Conservation (phyloP, 2,329 filamentous ascomycete genomes). For the Dryadomyces quercivorus region DNA sequence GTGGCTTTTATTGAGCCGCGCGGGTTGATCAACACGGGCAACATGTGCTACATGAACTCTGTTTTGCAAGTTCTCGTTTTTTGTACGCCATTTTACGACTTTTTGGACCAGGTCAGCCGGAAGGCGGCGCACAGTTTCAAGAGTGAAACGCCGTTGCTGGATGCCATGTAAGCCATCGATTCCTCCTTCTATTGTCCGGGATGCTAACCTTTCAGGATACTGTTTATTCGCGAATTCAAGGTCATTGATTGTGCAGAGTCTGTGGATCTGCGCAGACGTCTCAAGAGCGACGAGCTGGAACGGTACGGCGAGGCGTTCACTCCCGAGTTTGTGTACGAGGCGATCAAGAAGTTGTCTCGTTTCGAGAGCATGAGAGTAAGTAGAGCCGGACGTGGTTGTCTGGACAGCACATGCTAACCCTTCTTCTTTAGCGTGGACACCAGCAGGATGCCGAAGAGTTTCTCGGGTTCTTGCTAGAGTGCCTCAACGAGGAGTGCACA, state of each 20-base stretch:
- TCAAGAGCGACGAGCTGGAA: constrained; percentile 77
- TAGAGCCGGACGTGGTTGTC: constrained; percentile 8
- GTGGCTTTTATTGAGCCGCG: constrained; percentile 81
- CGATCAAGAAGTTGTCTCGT: constrained; percentile 72
- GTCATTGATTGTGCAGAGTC: constrained; percentile 69
- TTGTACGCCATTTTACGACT: constrained; percentile 88
- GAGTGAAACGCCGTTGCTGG: constrained; percentile 83
- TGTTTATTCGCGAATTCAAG: constrained; percentile 90
- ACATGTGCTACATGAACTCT: constrained; percentile 99
- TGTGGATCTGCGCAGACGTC: constrained; percentile 56
- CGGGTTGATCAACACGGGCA: constrained; percentile 90
- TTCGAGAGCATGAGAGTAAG: constrained; percentile 86
- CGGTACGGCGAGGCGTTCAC: constrained; percentile 84
- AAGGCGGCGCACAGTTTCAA: constrained; percentile 85
- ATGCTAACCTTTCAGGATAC: constrained; percentile 48
- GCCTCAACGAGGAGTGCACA: constrained; percentile 84
- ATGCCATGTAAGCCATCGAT: constrained; percentile 64
- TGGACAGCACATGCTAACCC: not conserved
- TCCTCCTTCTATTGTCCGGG: not conserved
- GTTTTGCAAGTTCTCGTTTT: constrained; percentile 93
- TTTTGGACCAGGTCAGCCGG: constrained; percentile 76
- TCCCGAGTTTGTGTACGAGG: constrained; percentile 91
- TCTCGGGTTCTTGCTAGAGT: constrained; percentile 81
- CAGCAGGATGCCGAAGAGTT: constrained; percentile 99
- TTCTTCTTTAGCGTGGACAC: constrained; percentile 57